Conservation (phyloP, 2,329 filamentous ascomycete genomes). For the Microcyclospora pomicola region DNA sequence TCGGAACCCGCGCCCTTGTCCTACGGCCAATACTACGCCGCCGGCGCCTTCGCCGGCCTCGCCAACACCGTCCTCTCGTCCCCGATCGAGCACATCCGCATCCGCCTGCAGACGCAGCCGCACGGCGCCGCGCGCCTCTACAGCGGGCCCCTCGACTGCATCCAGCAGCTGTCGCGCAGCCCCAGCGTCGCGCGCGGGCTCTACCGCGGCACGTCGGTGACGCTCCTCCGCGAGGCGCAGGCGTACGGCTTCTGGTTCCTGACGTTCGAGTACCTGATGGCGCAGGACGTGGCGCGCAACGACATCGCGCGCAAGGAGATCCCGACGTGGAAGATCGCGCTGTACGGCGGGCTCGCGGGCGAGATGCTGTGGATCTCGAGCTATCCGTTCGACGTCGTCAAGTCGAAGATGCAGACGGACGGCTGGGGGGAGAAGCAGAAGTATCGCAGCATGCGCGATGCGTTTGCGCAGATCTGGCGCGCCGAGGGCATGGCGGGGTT, state of each 20-base stretch:
- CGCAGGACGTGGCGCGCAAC: slow-evolving; percentile 69
- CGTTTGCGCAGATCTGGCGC: slow-evolving; percentile 69
- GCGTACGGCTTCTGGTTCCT: slow-evolving; percentile 96
- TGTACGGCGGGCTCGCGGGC: slow-evolving; percentile 85
- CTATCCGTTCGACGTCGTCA: slow-evolving; percentile 93
- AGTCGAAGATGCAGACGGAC: slow-evolving; percentile 99
- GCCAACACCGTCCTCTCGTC: slow-evolving; percentile 79
- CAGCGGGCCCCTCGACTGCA: slow-evolving; percentile 74
- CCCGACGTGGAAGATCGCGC: slow-evolving; percentile 69
- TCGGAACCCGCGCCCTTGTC: slow-evolving; percentile 38
- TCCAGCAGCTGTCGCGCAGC: slow-evolving; percentile 61
- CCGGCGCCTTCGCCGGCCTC: slow-evolving; percentile 84
- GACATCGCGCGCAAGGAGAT: slow-evolving; percentile 61
- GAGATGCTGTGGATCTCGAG: slow-evolving; percentile 87
- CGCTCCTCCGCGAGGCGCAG: slow-evolving; percentile 74
- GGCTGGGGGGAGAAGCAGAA: slow-evolving; percentile 61
- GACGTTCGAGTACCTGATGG: slow-evolving; percentile 93
- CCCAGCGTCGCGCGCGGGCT: slow-evolving; percentile 59
- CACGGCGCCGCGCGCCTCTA: slow-evolving; percentile 72
- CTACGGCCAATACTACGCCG: slow-evolving; percentile 76
- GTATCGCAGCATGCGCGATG: slow-evolving; percentile 76
- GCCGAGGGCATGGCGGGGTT: slow-evolving; percentile 70
- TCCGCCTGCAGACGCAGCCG: slow-evolving; percentile 89
- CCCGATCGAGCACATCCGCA: slow-evolving; percentile 94
- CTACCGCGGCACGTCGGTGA: slow-evolving; percentile 80